Base-by-base conservation (phyloP, 2,329 filamentous ascomycete genomes). In the Canariomyces notabilis region DNA sequence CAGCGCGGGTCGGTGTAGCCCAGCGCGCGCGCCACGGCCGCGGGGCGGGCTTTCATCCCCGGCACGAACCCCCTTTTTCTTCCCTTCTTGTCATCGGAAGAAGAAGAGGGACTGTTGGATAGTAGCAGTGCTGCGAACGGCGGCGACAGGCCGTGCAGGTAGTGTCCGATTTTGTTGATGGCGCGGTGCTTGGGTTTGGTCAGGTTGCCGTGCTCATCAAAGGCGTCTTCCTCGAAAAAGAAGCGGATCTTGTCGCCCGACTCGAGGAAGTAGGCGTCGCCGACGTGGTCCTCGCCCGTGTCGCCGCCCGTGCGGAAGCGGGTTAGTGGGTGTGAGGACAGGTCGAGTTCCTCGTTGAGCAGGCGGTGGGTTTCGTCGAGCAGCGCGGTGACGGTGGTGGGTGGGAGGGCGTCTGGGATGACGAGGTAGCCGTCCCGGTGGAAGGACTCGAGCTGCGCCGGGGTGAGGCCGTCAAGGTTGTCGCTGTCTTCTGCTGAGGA, bases 221-320 rank as follows among this genome's bases (percentile, higher is more conserved):
- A 91, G 53, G 91, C 91, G 67, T 93, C 90, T 67, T 94, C 89
- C 68, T 97, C 91, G 67, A 97, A 94, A 77, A 97, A 97, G 77
- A 94, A 97, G 49, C 89, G 85, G 51, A 97, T 74, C 69, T 96
- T 91, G 73, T 97, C 87, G 51, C 89, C 89, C 3, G 86, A 93
- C 1, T 75, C 77, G 2, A 97, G 80, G 70, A 98, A 97, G 75
- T 98, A 98, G 62, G 86, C 82, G 70, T 97, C 93, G 52, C 91
- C 90, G 9, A 96, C 87, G 68, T 97, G 91, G 50, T 83, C 77
- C 37, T 63, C 65, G 37, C 68, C 68, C 62, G 76, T 69, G 58
- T 82, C 74, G 69, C 79, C 83, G 56, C 90, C 90, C 0, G 91
- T 96, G 22, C 85, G 87, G 77, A 98, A 98, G 62, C 84, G 85